phyloP scores from a whole-genome alignment of 164 flowering plant species.

The Macadamia tetraphylla region DNA sequence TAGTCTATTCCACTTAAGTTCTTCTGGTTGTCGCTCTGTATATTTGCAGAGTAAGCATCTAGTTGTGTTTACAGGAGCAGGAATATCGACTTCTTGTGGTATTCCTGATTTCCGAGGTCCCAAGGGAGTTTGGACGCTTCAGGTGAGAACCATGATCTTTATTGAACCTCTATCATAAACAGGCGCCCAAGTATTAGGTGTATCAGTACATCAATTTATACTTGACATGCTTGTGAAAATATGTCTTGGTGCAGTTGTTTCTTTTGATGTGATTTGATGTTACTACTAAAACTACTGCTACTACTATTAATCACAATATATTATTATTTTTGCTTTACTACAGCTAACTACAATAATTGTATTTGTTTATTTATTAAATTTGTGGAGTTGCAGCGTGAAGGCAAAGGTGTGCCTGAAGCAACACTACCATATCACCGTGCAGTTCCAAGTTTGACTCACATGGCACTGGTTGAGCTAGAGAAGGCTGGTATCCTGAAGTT shows the following conservation, averaged over 20 bases:
- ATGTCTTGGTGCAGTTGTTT: neutral
- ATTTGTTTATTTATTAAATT: neutral
- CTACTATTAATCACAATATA: too few relatives aligned
- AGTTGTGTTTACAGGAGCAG: conserved; percentile 98
- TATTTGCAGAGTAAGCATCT: conserved; percentile 91
- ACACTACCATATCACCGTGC: conserved; percentile 95
- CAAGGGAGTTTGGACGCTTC: conserved; percentile 97
- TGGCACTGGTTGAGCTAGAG: conserved; percentile 92
- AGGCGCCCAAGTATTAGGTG: neutral
- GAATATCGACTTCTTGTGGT: conserved; percentile 98
- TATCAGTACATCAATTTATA: neutral
- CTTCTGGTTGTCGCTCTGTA: conserved; percentile 9
- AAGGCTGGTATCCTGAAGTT: conserved; percentile 82
- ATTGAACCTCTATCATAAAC: neutral
- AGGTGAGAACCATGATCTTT: conserved; percentile 42
- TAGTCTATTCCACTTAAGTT: neutral
- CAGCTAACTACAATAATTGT: too few relatives aligned
- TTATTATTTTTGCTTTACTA: neutral
- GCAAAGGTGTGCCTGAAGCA: conserved; percentile 86
- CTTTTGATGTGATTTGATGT: neutral
- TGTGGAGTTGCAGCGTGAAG: conserved; percentile 63
- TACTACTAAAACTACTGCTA: too few relatives aligned
- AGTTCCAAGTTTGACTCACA: conserved; percentile 85
- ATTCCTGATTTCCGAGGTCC: conserved; percentile 99
- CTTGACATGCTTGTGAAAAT: neutral